These are phyloP conservation scores for Chrysosporium keratinophilum DNA, from an alignment of 2,329 filamentous ascomycete genomes.

Conservation along the genomic window DNA sequence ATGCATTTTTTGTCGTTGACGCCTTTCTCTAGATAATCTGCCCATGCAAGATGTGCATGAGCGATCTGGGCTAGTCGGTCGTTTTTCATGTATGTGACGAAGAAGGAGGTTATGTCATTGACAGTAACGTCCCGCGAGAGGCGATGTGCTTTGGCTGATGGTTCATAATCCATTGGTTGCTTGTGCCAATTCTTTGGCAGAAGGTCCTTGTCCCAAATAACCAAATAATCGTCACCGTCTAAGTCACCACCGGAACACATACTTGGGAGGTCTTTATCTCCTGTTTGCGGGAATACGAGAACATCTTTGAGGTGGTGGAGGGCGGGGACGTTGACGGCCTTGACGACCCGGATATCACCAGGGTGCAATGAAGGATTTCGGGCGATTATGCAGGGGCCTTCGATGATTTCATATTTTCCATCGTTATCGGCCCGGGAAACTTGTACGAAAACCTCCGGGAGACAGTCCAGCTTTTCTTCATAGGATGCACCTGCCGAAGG, in stretches of 20 bases:
- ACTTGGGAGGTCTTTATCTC: slow-evolving; percentile 73
- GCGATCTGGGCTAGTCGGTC: slow-evolving; percentile 73
- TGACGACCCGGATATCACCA: slow-evolving; percentile 79
- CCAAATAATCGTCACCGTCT: slow-evolving; percentile 90
- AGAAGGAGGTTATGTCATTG: slow-evolving; percentile 69
- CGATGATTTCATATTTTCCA: slow-evolving; percentile 53
- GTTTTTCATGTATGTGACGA: slow-evolving; percentile 86
- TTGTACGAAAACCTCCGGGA: slow-evolving; percentile 87
- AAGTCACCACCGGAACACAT: slow-evolving; percentile 96
- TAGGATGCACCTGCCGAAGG: slow-evolving; percentile 23
- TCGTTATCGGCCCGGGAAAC: slow-evolving; percentile 50
- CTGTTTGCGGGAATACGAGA: slow-evolving; percentile 73
- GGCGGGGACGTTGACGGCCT: slow-evolving; percentile 63
- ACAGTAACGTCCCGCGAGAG: slow-evolving; percentile 56
- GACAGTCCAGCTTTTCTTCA: slow-evolving; percentile 39
- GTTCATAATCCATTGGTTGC: slow-evolving; percentile 63
- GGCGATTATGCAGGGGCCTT: slow-evolving; percentile 71
- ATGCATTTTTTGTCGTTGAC: slow-evolving; percentile 62
- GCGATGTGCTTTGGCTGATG: slow-evolving; percentile 45
- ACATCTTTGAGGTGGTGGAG: slow-evolving; percentile 72
- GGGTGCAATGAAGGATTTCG: slow-evolving; percentile 91
- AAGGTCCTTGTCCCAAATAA: slow-evolving; percentile 76
- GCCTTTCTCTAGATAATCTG: slow-evolving; percentile 54
- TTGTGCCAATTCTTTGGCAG: slow-evolving; percentile 61
- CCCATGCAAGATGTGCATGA: slow-evolving; percentile 65